These are phyloP conservation scores for Eimeria necatrix DNA, from an alignment of 169 alveolate genomes.

Conservation along the genomic window DNA sequence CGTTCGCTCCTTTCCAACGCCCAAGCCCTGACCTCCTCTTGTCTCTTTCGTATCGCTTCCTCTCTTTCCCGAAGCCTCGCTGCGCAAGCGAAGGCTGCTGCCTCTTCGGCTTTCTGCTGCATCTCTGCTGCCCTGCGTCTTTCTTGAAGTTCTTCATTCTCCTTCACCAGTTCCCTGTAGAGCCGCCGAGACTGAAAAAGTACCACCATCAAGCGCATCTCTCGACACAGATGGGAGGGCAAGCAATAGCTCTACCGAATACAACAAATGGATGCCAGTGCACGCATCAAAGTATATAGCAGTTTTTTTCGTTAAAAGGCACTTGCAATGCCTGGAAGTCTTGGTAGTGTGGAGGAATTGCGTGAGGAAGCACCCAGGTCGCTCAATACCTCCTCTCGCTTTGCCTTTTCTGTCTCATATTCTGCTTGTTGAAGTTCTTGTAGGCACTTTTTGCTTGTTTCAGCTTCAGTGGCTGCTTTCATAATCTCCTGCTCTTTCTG, in stretches of 20 bases:
- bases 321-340: no score
- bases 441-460: not conserved
- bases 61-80: slow-evolving; percentile 46
- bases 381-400: slow-evolving; percentile 43
- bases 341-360: not conserved
- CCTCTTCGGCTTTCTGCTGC: slow-evolving; percentile 56
- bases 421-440: slow-evolving; percentile 35
- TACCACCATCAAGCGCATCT: not conserved
- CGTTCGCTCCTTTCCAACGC: slow-evolving; percentile 47
- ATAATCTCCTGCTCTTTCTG: not conserved
- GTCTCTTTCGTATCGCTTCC: slow-evolving; percentile 38
- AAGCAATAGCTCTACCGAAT: no score
- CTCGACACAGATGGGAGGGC: no score
- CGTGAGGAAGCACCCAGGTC: not conserved
- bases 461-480: slow-evolving; percentile 16
- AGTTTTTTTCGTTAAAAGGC: no score
- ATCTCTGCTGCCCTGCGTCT: slow-evolving; percentile 22
- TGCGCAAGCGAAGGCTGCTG: slow-evolving; percentile 55
- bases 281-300: no score
- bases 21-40: slow-evolving; percentile 58
- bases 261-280: no score
- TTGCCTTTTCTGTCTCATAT: slow-evolving; percentile 26
- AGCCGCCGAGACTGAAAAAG: slow-evolving; percentile 39
- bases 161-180: slow-evolving; percentile 39
- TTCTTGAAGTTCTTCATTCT: slow-evolving; percentile 35